Percentiles rank a stretch among this genome's conserved stretches.
Evolutionary conservation across 768 basidiomycete genomes (phyloP).

Genomic region (Boletus speciosus): DNA sequence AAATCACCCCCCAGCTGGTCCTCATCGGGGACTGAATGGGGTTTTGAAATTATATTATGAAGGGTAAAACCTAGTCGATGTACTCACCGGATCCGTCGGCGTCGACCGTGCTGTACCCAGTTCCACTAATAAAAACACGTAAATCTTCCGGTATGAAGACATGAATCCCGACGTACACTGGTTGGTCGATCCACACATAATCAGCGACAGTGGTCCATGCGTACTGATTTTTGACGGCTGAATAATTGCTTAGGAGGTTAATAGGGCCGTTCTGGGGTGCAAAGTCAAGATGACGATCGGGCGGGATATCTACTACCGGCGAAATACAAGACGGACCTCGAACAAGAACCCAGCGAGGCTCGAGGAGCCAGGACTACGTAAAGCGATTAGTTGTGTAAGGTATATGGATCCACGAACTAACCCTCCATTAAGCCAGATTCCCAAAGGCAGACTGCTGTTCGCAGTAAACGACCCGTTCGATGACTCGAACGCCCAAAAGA

Average conservation of each 20-base stretch:
- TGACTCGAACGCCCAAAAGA: slow-evolving; percentile 63
- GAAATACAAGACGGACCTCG: slow-evolving; percentile 40
- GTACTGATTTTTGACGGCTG: slow-evolving; percentile 45
- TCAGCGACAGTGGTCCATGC: slow-evolving; percentile 52
- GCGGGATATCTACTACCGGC: too few species aligned
- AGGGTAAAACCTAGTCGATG: too few species aligned
- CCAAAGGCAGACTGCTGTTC: slow-evolving; percentile 53
- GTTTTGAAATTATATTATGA: too few species aligned
- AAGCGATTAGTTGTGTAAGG: background rate
- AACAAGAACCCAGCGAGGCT: slow-evolving; percentile 59
- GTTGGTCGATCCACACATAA: slow-evolving; percentile 23
- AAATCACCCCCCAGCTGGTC: too few species aligned
- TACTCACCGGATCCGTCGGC: too few species aligned
- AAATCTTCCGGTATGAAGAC: too few species aligned
- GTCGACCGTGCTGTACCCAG: too few species aligned
- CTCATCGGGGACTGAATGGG: too few species aligned
- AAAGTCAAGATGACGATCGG: background rate
- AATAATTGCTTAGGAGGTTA: slow-evolving; percentile 48
- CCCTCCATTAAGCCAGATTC: slow-evolving; percentile 73
- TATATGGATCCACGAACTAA: slow-evolving; percentile 24
- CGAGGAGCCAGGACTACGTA: slow-evolving; percentile 58
- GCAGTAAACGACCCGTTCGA: slow-evolving; percentile 51
- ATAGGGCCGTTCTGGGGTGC: slow-evolving; percentile 61
- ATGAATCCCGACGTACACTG: too few species aligned
- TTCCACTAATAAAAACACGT: too few species aligned